These are phyloP conservation scores for Porogramme epimiltina DNA, from an alignment of 1,284 basidiomycete genomes.

Conservation along the genomic window DNA sequence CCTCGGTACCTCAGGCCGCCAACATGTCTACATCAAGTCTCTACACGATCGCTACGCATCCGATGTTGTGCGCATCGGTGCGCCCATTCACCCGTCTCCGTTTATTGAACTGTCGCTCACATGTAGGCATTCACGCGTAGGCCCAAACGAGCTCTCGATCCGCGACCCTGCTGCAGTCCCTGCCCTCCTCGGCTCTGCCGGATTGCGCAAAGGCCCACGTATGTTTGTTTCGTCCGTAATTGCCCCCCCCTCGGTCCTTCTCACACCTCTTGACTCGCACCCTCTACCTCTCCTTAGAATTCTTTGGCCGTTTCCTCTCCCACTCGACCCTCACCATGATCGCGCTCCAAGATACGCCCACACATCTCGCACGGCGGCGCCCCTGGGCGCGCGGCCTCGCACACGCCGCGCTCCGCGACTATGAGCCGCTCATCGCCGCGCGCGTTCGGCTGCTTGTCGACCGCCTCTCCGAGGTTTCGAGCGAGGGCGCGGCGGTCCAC, in stretches of 20 bases:
- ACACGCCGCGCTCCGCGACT: slow-evolving; percentile 24
- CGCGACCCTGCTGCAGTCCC: slow-evolving; percentile 39
- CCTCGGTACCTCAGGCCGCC: slow-evolving; percentile 20
- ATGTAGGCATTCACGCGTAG: background rate
- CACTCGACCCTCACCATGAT: slow-evolving; percentile 11
- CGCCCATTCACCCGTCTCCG: background rate
- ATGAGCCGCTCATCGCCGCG: slow-evolving; percentile 20
- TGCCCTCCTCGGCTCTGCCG: slow-evolving; percentile 39
- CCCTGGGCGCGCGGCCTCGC: slow-evolving; percentile 29
- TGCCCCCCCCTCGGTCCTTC: too few relatives aligned
- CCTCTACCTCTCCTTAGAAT: slow-evolving; percentile 16
- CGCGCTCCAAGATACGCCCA: slow-evolving; percentile 9
- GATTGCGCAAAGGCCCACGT: slow-evolving; percentile 47
- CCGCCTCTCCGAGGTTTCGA: slow-evolving; percentile 11
- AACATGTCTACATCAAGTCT: slow-evolving; percentile 23
- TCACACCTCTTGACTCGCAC: background rate
- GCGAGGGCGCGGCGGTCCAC: slow-evolving; percentile 9
- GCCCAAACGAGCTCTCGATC: slow-evolving; percentile 48
- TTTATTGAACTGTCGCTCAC: background rate
- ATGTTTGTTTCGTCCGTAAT: slow-evolving; percentile 19
- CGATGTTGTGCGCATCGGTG: slow-evolving; percentile 31
- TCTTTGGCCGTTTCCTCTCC: slow-evolving; percentile 22
- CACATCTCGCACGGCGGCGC: slow-evolving; percentile 24
- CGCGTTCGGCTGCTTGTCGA: slow-evolving; percentile 26
- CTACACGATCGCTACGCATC: slow-evolving; percentile 29